Base-by-base conservation (phyloP, 345 rosid genomes). In the Streptanthus diversifolius region DNA sequence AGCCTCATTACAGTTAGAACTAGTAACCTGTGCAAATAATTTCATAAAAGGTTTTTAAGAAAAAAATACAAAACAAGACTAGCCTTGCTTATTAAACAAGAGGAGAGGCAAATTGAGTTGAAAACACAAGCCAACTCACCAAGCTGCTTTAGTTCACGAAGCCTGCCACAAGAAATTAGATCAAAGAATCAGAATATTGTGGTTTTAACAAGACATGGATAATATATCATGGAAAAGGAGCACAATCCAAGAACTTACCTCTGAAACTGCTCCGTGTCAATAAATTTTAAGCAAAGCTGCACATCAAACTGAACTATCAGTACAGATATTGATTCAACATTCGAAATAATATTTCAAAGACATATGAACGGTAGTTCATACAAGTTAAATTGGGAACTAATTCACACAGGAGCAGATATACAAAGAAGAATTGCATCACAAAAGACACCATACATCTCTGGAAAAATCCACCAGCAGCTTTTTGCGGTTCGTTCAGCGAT, bases 211-310 rank as follows among this genome's bases (percentile, higher is more conserved):
- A 61, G 13, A 63, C 57, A 21, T 39, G 5, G 0, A 57, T 30
- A 3, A 45, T 10, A 1, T 3, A 24, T 1, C 40, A 49, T 12
- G 6, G 52, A 58, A 70, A 51, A 14, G 4, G 32, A 65, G 66
- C 32, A 32, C 19, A 59, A 54, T 68, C 52, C 70, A 67, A 61
- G 27, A 49, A 35, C 77, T 73, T 69, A 76, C 98, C 97, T 91
- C 68, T 93, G 97, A 83, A 93, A 93, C 74, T 89, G 92, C 84
- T 93, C 97, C 2, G 96, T 90, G 37, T 93, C 96, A 47, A 93
- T 82, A 71, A 90, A 93, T 75, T 89, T 89, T 73, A 90, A 80
- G 45, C 87, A 74, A 49, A 90, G 88, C 97, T 93, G 90, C 70
- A 76, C 79, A 21, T 17, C 55, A 76, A 70, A 45, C 3, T 24